Percentiles rank a stretch among this genome's conserved stretches.
phyloP scores from a whole-genome alignment of 495 filamentous ascomycete species.

The Sphaerosporella brunnea region DNA sequence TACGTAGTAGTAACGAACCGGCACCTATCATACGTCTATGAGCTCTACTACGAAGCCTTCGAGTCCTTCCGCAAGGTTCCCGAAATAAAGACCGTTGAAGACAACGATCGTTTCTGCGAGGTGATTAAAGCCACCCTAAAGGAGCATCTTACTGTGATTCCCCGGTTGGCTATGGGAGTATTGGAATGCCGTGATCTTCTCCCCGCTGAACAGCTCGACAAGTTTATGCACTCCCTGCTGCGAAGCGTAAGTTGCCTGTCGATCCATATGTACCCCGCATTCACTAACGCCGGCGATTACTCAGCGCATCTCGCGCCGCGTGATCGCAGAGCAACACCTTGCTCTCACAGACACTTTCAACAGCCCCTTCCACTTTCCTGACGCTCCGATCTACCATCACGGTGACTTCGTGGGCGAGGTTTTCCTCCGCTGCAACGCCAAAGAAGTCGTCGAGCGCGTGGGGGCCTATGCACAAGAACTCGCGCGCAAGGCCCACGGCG shows the following conservation, averaged over 20 bases:
- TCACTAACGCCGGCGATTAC: too few relatives aligned
- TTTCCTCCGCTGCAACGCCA: slow-evolving; percentile 83
- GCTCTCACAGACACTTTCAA: slow-evolving; percentile 94
- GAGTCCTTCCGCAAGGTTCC: slow-evolving; percentile 68
- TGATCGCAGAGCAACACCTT: slow-evolving; percentile 95
- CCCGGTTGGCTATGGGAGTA: slow-evolving; percentile 82
- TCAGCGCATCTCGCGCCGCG: slow-evolving; percentile 67
- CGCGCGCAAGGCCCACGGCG: slow-evolving; percentile 50
- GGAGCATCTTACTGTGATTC: slow-evolving; percentile 85
- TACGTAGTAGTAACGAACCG: slow-evolving; percentile 94
- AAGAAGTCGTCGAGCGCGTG: slow-evolving; percentile 71
- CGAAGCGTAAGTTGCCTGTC: slow-evolving; percentile 66
- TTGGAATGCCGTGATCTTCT: slow-evolving; percentile 70
- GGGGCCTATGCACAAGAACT: slow-evolving; percentile 53
- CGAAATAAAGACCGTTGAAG: slow-evolving; percentile 68
- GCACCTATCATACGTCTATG: slow-evolving; percentile 85
- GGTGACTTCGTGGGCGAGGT: slow-evolving; percentile 88
- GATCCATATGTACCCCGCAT: too few relatives aligned
- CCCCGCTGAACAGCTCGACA: slow-evolving; percentile 60
- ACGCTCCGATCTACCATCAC: slow-evolving; percentile 46
- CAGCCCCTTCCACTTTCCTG: slow-evolving; percentile 76
- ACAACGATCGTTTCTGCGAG: slow-evolving; percentile 80
- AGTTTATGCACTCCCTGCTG: slow-evolving; percentile 86
- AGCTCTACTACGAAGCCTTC: slow-evolving; percentile 90
- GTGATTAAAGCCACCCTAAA: slow-evolving; percentile 58